Base-by-base conservation (phyloP, 768 basidiomycete genomes). In the Phanerochaete carnosa region DNA sequence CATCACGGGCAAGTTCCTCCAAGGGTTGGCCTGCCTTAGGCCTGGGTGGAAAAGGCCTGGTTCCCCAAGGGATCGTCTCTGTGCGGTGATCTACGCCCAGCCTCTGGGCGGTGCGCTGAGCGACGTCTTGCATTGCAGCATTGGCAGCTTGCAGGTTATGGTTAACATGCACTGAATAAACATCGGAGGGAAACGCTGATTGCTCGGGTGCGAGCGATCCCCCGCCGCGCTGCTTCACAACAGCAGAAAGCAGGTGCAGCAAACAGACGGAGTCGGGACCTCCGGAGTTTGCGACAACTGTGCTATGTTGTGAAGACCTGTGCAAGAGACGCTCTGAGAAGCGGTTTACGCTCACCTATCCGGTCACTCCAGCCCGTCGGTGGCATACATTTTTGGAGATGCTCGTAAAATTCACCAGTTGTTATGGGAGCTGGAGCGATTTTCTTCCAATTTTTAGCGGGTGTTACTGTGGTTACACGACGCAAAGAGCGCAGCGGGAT, bases 201-300 rank as follows among this genome's bases (percentile, higher is more conserved):
- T 5, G 47, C 28, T 25, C 47, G 28, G 7, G 4, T 28, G 37
- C 35, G 16, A n/a, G 32, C 32, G n/a, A n/a, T 11, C 13, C 13
- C 30, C 35, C 43, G 11, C 28, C 57, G 35, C 45, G 45, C n/a
- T 61, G 51, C 30, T 54, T 62, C 39, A 86, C 64, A 28, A 81
- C 70, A 26, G 76, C 75, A 39, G 83, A 68, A 37, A 93, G 74
- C 15, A 94, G 81, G 66, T 85, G 91, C 16, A 93, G 76, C 5
- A 94, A 77, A 69, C 89, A 90, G 0, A 87, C 85, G 2, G 92
- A 94, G 71, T 94, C 92, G 11, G 91, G 83, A 1, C 92, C 92
- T 7, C 89, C 92, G 12, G 92, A 94, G 70, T 86, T 87, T 23
- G 88, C 91, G 46, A 93, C 81, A 35, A 82, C 92, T 91, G 25